Base-by-base conservation (phyloP, 2,329 filamentous ascomycete species). In the Cyclaneusma minus region DNA sequence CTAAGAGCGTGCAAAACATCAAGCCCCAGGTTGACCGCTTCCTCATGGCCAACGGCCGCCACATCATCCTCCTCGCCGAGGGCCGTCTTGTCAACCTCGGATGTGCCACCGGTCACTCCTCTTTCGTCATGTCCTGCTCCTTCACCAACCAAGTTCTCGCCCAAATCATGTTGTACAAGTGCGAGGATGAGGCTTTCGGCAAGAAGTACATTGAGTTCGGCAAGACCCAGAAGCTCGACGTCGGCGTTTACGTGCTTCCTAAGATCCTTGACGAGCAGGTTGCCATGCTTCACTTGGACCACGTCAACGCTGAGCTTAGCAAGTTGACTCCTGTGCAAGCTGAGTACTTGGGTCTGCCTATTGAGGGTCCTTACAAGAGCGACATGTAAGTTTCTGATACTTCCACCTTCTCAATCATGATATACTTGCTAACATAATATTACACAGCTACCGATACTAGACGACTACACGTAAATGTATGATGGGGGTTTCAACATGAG, bases 81-180 rank as follows among this genome's bases (percentile, higher is more conserved):
- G 89, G 89, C 46, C 87, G 89, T 68, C 80, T 98, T 41, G 89
- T 98, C 65, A 98, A 98, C 78, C 70, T 98, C 47, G 89, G 89
- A 60, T 98, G 89, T 62, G 89, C 89, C 54, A 98, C 89, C 39
- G 89, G 89, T 44, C 89, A 98, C 79, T 93, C 85, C 44, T 95
- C 87, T 28, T 98, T 98, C 61, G 89, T 98, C 68, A 95, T 98
- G 89, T 94, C 85, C 48, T 98, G 89, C 79, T 95, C 87, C 39
- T 98, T 98, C 79, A 92, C 85, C 72, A 98, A 98, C 79, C 89
- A 98, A 72, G 89, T 95, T 48, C 82, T 98, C 56, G 89, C 89
- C 43, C 89, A 98, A 69, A 95, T 98, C 64, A 78, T 92, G 67
- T 67, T 98, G 50, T 98, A 62, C 80, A 95, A 95, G 79, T 77